A percentile compares a stretch with the other conserved stretches of the same genome.
These are phyloP conservation scores for Dothistroma pini DNA, from an alignment of 2,329 filamentous ascomycete species.

Conservation along the genomic window DNA sequence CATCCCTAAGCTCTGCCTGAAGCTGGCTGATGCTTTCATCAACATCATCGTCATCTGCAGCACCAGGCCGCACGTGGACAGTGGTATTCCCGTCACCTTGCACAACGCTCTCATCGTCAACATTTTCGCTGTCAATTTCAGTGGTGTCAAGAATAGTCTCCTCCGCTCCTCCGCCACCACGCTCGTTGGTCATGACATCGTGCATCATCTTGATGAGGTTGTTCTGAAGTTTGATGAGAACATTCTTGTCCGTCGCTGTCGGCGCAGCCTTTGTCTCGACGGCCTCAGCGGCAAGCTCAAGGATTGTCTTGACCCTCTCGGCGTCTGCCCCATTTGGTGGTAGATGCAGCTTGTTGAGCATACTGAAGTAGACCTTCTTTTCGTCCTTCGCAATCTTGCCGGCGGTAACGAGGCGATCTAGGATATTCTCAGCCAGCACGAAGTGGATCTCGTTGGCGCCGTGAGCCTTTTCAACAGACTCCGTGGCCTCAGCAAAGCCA, in stretches of 20 bases:
- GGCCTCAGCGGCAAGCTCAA: constrained; percentile 46
- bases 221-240: constrained; percentile 52
- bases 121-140: constrained; percentile 19
- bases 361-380: constrained; percentile 72
- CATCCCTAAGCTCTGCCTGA: constrained; percentile 28
- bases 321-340: constrained; percentile 47
- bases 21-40: constrained; percentile 27
- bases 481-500: constrained; percentile 29
- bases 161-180: constrained; percentile 31
- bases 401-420: constrained; percentile 65
- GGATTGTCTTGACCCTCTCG: constrained; percentile 37
- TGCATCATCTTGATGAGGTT: constrained; percentile 53
- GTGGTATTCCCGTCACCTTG: constrained; percentile 17
- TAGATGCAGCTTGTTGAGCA: constrained; percentile 80
- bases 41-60: constrained; percentile 14
- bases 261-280: constrained; percentile 49
- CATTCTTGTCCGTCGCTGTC: constrained; percentile 52
- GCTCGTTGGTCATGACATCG: constrained; percentile 35
- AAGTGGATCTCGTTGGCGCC: constrained; percentile 59
- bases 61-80: constrained; percentile 4
- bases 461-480: constrained; percentile 13
- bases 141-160: constrained; percentile 31
- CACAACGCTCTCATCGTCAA: constrained; percentile 12
- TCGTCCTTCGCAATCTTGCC: constrained; percentile 69
- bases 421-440: constrained; percentile 69